Base-by-base conservation (phyloP, 106 monocot species). In the Chionographis japonica region DNA sequence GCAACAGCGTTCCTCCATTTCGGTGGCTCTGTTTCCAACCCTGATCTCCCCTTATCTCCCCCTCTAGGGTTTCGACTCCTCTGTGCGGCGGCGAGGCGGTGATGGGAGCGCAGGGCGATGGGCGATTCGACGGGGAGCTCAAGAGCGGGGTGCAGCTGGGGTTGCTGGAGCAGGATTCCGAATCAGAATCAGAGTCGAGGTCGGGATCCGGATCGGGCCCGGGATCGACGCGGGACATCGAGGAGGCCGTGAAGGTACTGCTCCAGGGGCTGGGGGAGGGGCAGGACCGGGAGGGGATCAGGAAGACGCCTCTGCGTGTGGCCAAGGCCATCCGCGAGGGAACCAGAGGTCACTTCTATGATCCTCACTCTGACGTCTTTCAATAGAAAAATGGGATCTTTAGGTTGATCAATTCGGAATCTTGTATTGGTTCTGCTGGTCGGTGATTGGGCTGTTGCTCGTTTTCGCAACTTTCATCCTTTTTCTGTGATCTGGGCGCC, bases 281-380 rank as follows among this genome's bases (percentile, higher is more conserved):
- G 57, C 61, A 52, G 15, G 69, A 69, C 17, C 69, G 87, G 61
- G 87, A 87, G 16, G 87, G 87, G 20, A 65, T 87, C 67, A 87
- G 67, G 77, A 83, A 74, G 68, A 87, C 87, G 27, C 87, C 87
- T 10, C 67, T 77, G 15, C 79, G 87, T 9, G 87, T 87, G 20
- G 87, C 87, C 74, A 87, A 77, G 74, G 87, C 87, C 56, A 65
- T 87, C 59, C 52, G 54, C 6, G 76, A 77, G 3, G 87, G 79
- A 16, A 87, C 87, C 16, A 73, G 62, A 74, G 87, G 87, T 87
- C 27, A 0, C 27, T 27, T 27, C 27, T 27, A 27, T 27, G 27
- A 0, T 27, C 27, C 27, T 27, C 27, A 27, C 27, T 27, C 27
- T 27, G 27, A 27, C 1, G 27, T 27, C 27, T 27, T 27, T 27